phyloP scores from a whole-genome alignment of 1,139 yeast genomes.

The Kazachstania sp. region DNA sequence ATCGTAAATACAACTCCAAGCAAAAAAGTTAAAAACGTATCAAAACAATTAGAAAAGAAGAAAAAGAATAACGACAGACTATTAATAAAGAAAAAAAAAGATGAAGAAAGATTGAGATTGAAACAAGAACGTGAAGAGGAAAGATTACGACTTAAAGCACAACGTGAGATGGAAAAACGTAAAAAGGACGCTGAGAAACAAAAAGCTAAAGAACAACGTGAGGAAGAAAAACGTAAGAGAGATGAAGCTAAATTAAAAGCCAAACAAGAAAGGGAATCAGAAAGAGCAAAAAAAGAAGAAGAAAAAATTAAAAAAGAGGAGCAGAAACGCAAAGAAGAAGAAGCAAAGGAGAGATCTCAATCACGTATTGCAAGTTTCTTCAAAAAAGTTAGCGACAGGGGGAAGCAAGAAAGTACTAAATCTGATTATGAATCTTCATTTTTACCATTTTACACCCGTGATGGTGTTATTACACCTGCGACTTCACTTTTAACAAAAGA shows the following conservation, averaged over 20 bases:
- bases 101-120: slow-evolving; percentile 27
- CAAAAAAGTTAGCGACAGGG: slow-evolving; percentile 27
- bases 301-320: slow-evolving; percentile 17
- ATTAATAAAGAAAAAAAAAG: slow-evolving; percentile 16
- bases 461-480: slow-evolving; percentile 17
- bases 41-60: slow-evolving; percentile 20
- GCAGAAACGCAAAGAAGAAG: slow-evolving; percentile 21
- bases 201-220: slow-evolving; percentile 29
- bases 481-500: slow-evolving; percentile 6
- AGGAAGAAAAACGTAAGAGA: slow-evolving; percentile 27
- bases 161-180: slow-evolving; percentile 18
- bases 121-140: slow-evolving; percentile 14
- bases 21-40: slow-evolving; percentile 1
- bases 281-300: slow-evolving; percentile 30
- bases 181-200: slow-evolving; percentile 24
- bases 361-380: slow-evolving; percentile 52
- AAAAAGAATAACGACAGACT: slow-evolving; percentile 17
- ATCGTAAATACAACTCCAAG: background rate
- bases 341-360: slow-evolving; percentile 37
- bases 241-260: slow-evolving; percentile 29
- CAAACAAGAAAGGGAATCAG: slow-evolving; percentile 31
- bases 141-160: slow-evolving; percentile 23
- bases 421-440: slow-evolving; percentile 27
- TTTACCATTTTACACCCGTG: slow-evolving; percentile 29
- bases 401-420: slow-evolving; percentile 13